Conservation (phyloP, 2,329 filamentous ascomycete genomes). For the Alternaria panax region DNA sequence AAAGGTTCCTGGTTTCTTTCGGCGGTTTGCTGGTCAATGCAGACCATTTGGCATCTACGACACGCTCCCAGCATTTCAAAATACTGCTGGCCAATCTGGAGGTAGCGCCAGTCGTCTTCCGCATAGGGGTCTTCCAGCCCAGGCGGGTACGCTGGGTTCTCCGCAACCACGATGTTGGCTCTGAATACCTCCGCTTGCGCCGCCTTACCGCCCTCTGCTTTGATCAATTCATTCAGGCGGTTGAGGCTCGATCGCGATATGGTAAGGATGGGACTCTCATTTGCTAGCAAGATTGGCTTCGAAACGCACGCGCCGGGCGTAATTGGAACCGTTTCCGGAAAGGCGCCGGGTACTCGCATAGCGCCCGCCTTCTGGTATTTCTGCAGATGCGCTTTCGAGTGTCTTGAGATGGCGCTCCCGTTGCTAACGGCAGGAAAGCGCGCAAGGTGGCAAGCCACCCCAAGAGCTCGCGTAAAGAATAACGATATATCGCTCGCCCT, state of each 20-base stretch:
- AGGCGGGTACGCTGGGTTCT: slow-evolving; percentile 52
- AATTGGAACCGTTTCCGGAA: slow-evolving; percentile 56
- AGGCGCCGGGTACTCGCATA: slow-evolving; percentile 61
- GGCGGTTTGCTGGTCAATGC: slow-evolving; percentile 84
- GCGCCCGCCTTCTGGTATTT: slow-evolving; percentile 49
- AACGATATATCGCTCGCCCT: slow-evolving; percentile 67
- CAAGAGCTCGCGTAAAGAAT: slow-evolving; percentile 80
- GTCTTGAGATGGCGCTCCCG: slow-evolving; percentile 63
- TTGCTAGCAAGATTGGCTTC: slow-evolving; percentile 78
- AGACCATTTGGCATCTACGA: slow-evolving; percentile 94
- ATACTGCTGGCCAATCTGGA: slow-evolving; percentile 70
- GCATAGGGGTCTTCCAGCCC: slow-evolving; percentile 68
- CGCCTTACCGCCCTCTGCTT: slow-evolving; percentile 65
- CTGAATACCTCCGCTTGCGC: slow-evolving; percentile 80
- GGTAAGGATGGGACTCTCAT: slow-evolving; percentile 91
- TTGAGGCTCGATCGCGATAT: slow-evolving; percentile 83
- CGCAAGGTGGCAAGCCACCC: slow-evolving; percentile 81
- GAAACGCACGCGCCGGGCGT: slow-evolving; percentile 59
- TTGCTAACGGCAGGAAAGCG: slow-evolving; percentile 74
- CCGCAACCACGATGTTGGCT: slow-evolving; percentile 81
- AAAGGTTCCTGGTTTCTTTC: slow-evolving; percentile 84
- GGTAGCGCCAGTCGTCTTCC: slow-evolving; percentile 78
- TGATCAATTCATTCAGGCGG: slow-evolving; percentile 76
- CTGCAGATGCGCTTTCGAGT: slow-evolving; percentile 74
- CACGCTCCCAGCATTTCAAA: slow-evolving; percentile 84